Conservation (phyloP, 2,329 filamentous ascomycete genomes). For the Fusarium bactridioides region DNA sequence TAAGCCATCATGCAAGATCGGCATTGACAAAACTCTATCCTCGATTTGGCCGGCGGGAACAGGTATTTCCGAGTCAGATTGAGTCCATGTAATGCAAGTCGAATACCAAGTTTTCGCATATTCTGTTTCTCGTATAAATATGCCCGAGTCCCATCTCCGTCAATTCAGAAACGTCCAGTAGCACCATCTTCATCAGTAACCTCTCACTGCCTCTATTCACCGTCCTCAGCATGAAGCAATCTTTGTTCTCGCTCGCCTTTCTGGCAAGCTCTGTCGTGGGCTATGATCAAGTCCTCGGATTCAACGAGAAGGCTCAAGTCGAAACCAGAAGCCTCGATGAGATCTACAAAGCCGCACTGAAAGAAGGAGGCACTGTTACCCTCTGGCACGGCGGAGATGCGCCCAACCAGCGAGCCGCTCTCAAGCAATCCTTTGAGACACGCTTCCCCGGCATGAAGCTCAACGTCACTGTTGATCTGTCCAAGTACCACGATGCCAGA, state of each 20-base stretch:
- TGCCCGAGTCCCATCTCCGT: no score
- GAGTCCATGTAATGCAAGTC: neutral
- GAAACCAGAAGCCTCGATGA: constrained; percentile 59
- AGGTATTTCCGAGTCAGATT: neutral
- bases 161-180: no score
- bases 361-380: constrained; percentile 56
- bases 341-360: constrained; percentile 58
- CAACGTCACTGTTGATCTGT: constrained; percentile 62
- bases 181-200: no score
- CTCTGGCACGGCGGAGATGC: constrained; percentile 61
- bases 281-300: constrained; percentile 41
- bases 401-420: constrained; percentile 46
- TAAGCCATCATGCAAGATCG: neutral
- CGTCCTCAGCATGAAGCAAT: neutral
- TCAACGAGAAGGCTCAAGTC: constrained; percentile 10
- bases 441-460: constrained; percentile 59
- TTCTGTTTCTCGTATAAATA: no score
- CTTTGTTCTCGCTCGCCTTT: constrained; percentile 2
- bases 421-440: constrained; percentile 55
- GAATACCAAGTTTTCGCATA: no score
- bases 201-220: no score
- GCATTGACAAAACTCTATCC: neutral
- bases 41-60: neutral
- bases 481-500: constrained; percentile 61
- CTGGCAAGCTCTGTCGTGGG: neutral